A percentile compares a stretch with the other conserved stretches of the same genome.
These are phyloP conservation scores for Clonostachys byssicola DNA, from an alignment of 2,329 filamentous ascomycete genomes.

Conservation along the genomic window DNA sequence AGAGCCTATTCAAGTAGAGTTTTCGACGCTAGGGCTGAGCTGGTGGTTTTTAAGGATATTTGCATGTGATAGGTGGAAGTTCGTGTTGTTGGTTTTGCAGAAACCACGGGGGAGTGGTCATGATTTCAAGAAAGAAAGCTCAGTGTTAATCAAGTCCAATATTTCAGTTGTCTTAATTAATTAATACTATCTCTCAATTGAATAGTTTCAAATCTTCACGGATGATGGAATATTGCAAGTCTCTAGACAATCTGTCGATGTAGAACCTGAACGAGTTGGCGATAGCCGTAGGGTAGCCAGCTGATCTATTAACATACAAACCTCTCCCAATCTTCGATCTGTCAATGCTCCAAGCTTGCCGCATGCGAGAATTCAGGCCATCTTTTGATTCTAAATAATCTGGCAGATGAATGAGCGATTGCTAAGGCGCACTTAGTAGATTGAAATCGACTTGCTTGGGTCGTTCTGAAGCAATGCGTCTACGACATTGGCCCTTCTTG, in stretches of 20 bases:
- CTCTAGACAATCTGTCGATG: constrained; percentile 24
- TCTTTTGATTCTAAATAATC: too few species aligned
- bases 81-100: constrained; percentile 13
- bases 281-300: neutral
- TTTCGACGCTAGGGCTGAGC: constrained; percentile 11
- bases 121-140: constrained; percentile 13
- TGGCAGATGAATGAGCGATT: too few species aligned
- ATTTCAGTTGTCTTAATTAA: constrained; percentile 18
- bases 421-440: too few species aligned
- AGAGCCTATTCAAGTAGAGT: constrained; percentile 9
- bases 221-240: constrained; percentile 19
- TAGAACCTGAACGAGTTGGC: constrained; percentile 21
- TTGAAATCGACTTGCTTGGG: too few species aligned
- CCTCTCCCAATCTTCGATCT: neutral
- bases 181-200: constrained; percentile 17
- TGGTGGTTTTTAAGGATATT: constrained; percentile 19
- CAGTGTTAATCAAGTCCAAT: constrained; percentile 12
- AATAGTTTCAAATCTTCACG: too few species aligned
- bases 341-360: neutral
- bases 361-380: too few species aligned
- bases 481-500: too few species aligned
- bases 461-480: too few species aligned
- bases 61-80: constrained; percentile 19
- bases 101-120: constrained; percentile 13
- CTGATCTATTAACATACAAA: neutral